A percentile compares a stretch with the other conserved stretches of the same genome.
Evolutionary conservation across 2,329 filamentous ascomycete species (phyloP).

Genomic region (Alternaria arbusti): DNA sequence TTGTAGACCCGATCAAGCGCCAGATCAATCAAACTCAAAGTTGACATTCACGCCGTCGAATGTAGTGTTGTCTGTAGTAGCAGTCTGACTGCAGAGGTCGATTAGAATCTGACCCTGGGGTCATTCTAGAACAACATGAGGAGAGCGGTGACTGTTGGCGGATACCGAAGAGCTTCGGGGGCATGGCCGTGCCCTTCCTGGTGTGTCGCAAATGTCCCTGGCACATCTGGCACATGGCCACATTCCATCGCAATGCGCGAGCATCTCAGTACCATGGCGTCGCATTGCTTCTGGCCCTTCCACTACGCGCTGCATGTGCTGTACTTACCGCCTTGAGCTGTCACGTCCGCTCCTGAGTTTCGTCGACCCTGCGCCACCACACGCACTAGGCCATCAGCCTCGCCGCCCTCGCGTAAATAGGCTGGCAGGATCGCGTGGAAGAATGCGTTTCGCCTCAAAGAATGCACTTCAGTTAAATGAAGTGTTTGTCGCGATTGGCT

Average conservation of each 20-base stretch:
- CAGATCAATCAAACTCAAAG: neutral
- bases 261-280: neutral
- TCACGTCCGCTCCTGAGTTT: neutral
- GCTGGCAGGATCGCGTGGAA: slow-evolving; percentile 20
- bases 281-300: neutral
- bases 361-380: slow-evolving; percentile 4
- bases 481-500: slow-evolving; percentile 16
- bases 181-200: neutral
- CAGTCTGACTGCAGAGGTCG: neutral
- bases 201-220: neutral
- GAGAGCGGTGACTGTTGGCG: neutral
- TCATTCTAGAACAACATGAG: neutral
- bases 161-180: neutral
- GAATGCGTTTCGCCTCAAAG: slow-evolving; percentile 12
- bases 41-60: neutral
- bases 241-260: neutral
- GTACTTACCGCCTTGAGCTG: neutral
- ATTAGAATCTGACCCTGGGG: neutral
- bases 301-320: neutral
- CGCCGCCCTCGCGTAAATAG: slow-evolving; percentile 13
- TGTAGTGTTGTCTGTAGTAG: neutral
- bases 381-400: slow-evolving; percentile 2
- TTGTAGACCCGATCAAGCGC: neutral
- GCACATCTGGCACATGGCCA: neutral
- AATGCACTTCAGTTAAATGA: slow-evolving; percentile 15